phyloP scores from a whole-genome alignment of 2,329 filamentous ascomycete species.

The Penicillium sp. region DNA sequence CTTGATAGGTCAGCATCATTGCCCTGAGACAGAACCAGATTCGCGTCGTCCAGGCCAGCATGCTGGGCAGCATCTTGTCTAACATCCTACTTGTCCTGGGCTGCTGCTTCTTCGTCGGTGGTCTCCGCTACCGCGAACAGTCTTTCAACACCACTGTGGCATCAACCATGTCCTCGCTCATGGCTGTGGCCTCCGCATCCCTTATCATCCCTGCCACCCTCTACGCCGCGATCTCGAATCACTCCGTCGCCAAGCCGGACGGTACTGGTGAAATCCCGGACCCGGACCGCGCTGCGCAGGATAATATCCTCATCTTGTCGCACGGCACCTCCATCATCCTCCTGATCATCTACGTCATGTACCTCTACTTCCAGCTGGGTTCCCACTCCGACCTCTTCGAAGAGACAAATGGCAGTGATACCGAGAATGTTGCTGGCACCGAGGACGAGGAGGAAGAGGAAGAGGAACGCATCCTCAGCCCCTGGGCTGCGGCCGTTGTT shows the following conservation, averaged over 20 bases:
- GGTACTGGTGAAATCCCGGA: too few species aligned
- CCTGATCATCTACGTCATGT: conserved; percentile 71
- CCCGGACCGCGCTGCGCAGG: conserved; percentile 26
- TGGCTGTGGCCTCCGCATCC: conserved; percentile 73
- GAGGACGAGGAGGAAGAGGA: conserved; percentile 49
- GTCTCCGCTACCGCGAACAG: conserved; percentile 69
- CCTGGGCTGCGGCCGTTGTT: conserved; percentile 63
- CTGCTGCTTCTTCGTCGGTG: conserved; percentile 76
- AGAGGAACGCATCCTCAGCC: conserved; percentile 57
- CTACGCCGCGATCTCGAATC: conserved; percentile 61
- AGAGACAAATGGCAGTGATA: conserved; percentile 46
- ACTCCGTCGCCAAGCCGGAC: conserved; percentile 27
- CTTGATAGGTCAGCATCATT: conserved; percentile 77
- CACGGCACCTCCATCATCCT: conserved; percentile 75
- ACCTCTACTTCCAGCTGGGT: conserved; percentile 74
- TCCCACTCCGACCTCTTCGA: conserved; percentile 74
- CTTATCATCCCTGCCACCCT: conserved; percentile 76
- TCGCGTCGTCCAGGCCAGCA: conserved; percentile 94
- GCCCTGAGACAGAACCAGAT: conserved; percentile 83
- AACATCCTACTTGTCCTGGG: conserved; percentile 86
- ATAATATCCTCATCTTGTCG: conserved; percentile 68
- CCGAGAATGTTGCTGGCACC: conserved; percentile 27
- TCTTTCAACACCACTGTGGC: conserved; percentile 53
- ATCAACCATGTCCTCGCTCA: conserved; percentile 62
- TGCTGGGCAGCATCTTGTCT: conserved; percentile 93